Percentiles rank a stretch among this genome's conserved stretches.
Evolutionary conservation across 805 yeast genomes (phyloP).

Genomic region (Teunomyces panamensis): DNA sequence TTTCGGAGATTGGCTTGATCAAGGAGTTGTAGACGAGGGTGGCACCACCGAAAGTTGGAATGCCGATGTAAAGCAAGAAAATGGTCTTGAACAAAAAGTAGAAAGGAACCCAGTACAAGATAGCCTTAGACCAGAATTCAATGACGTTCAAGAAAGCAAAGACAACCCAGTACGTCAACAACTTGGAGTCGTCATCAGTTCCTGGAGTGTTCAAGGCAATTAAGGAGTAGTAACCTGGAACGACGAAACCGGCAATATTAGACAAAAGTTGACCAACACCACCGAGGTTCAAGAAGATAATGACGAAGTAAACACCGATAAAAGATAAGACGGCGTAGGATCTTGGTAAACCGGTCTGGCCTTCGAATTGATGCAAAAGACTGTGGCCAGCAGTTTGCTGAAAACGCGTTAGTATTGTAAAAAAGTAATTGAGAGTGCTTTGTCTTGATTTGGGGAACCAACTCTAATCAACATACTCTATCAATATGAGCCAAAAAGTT

Average conservation of each 20-base stretch:
- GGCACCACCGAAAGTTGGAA: slow-evolving; percentile 90
- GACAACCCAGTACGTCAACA: slow-evolving; percentile 97
- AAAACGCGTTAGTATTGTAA: slow-evolving; percentile 11
- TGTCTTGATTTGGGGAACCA: not conserved
- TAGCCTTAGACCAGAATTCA: slow-evolving; percentile 94
- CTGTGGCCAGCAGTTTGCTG: slow-evolving; percentile 31
- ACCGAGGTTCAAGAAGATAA: slow-evolving; percentile 86
- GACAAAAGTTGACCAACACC: slow-evolving; percentile 94
- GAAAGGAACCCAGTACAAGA: slow-evolving; percentile 94
- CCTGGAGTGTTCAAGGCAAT: slow-evolving; percentile 73
- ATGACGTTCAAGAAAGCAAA: slow-evolving; percentile 85
- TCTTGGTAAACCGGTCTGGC: slow-evolving; percentile 64
- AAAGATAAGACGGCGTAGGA: slow-evolving; percentile 76
- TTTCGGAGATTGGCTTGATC: slow-evolving; percentile 63
- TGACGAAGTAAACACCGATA: slow-evolving; percentile 62
- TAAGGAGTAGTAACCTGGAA: slow-evolving; percentile 88
- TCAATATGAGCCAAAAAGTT: slow-evolving; percentile 47
- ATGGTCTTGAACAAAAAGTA: slow-evolving; percentile 92
- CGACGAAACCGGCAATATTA: slow-evolving; percentile 84
- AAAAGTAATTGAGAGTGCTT: not conserved
- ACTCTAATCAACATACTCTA: slow-evolving; percentile 32
- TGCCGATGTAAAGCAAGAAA: slow-evolving; percentile 80
- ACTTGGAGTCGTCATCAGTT: slow-evolving; percentile 76
- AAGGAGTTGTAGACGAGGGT: slow-evolving; percentile 58
- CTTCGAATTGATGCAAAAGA: slow-evolving; percentile 36